Percentiles rank a stretch among this genome's conserved stretches.
phyloP scores from a whole-genome alignment of 1,284 basidiomycete species.

The Stygiomarasmius scandens region DNA sequence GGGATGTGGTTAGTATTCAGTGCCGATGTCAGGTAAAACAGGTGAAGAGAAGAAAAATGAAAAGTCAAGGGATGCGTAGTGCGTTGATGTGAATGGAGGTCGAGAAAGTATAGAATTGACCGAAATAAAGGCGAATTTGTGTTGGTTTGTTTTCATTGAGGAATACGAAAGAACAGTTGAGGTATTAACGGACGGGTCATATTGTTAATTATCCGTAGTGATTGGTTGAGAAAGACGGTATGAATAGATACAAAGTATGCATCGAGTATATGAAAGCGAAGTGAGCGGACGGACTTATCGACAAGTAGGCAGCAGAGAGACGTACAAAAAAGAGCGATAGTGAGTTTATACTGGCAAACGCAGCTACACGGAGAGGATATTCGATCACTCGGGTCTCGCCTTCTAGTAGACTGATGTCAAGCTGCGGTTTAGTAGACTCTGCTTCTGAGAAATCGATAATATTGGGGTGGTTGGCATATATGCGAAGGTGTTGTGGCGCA shows the following conservation, averaged over 20 bases:
- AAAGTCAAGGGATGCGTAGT: too few relatives aligned
- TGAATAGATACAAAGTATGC: not conserved
- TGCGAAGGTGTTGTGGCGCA: constrained; percentile 65
- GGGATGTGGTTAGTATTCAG: not conserved
- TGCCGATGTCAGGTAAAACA: too few relatives aligned
- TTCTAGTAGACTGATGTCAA: constrained; percentile 71
- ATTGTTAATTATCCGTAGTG: not conserved
- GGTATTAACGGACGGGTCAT: too few relatives aligned
- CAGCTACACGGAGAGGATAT: constrained; percentile 75
- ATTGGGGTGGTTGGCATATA: constrained; percentile 70
- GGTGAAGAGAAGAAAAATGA: too few relatives aligned
- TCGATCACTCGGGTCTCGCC: constrained; percentile 68
- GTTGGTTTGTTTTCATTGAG: too few relatives aligned
- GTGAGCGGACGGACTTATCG: not conserved
- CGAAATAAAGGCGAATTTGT: too few relatives aligned
- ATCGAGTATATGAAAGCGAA: not conserved
- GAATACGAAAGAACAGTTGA: too few relatives aligned
- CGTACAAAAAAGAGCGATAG: constrained; percentile 80
- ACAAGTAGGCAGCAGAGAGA: constrained; percentile 19
- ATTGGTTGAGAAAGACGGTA: too few relatives aligned
- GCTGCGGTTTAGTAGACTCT: constrained; percentile 65
- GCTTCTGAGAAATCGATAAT: constrained; percentile 79
- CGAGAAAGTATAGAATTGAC: too few relatives aligned
- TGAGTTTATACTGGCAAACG: constrained; percentile 73
- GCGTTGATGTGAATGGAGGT: too few relatives aligned